Conservation (phyloP, 805 yeast genomes). For the Teunomyces aglyptinius region DNA sequence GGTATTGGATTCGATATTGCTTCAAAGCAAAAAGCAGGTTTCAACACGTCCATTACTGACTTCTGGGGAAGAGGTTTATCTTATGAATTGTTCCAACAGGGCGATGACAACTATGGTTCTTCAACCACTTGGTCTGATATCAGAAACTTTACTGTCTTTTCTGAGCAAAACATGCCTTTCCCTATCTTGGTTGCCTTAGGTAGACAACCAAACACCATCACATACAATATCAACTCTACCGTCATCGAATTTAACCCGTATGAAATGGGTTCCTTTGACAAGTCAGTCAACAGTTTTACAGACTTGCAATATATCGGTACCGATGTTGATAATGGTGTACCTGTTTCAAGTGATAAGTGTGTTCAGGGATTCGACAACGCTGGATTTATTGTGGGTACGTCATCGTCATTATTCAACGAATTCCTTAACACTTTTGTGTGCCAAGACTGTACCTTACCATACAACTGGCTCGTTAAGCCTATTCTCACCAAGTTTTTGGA, state of each 20-base stretch:
- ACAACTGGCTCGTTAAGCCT: slow-evolving; percentile 21
- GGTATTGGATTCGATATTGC: slow-evolving; percentile 52
- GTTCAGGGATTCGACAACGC: slow-evolving; percentile 39
- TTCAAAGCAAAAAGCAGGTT: slow-evolving; percentile 55
- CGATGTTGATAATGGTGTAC: slow-evolving; percentile 29
- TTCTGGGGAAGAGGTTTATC: slow-evolving; percentile 78
- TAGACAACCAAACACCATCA: slow-evolving; percentile 30
- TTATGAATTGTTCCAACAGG: slow-evolving; percentile 53
- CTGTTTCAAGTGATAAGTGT: slow-evolving; percentile 23
- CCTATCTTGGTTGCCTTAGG: slow-evolving; percentile 38
- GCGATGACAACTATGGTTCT: slow-evolving; percentile 21
- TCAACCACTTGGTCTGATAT: slow-evolving; percentile 35
- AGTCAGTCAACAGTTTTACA: slow-evolving; percentile 36
- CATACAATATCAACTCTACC: slow-evolving; percentile 35
- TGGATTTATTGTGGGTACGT: slow-evolving; percentile 38
- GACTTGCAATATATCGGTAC: slow-evolving; percentile 39
- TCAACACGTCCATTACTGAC: slow-evolving; percentile 65
- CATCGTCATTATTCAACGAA: slow-evolving; percentile 39
- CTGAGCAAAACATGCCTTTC: slow-evolving; percentile 40
- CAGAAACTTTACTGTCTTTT: slow-evolving; percentile 23
- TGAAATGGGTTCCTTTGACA: slow-evolving; percentile 43
- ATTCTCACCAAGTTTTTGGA: slow-evolving; percentile 23
- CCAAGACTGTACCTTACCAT: slow-evolving; percentile 23
- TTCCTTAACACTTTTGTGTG: slow-evolving; percentile 36
- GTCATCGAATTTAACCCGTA: slow-evolving; percentile 41